Base-by-base conservation (phyloP, 192 early-diverging fungal genomes). In the Pilaira anomala region DNA sequence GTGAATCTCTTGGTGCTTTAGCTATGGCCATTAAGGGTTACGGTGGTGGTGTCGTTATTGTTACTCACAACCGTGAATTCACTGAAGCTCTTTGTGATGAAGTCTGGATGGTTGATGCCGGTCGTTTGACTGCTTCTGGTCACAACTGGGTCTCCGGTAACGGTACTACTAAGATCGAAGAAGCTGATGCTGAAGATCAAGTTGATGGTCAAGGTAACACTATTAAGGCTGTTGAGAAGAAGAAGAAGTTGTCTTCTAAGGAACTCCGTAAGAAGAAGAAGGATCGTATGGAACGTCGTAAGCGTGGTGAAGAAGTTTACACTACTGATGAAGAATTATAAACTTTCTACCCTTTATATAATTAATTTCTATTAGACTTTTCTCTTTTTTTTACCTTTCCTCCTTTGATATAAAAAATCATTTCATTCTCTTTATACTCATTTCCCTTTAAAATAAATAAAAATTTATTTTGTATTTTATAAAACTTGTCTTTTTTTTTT, bases 1-100 rank as follows among this genome's bases (percentile, higher is more conserved):
- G 81, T 45, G 83, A 85, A 55, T 80, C 83, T 49, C 76, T 85
- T 50, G 83, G 82, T 56, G 83, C 80, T 39, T 77, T 92, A 62
- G 88, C 90, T 48, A 75, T 70, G 65, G 89, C 89, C 72, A 91
- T 91, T 76, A 76, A 77, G 61, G 81, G 86, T 25, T 91, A 81
- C 64, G 87, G 85, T 62, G 90, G 90, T 67, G 90, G 86, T 85
- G 88, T 92, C 63, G 81, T 92, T 61, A 87, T 92, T 67, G 88
- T 92, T 76, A 87, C 90, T 66, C 90, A 92, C 87, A 88, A 90
- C 85, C 80, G 79, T 69, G 88, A 92, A 73, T 92, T 92, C 79
- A 84, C 86, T 65, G 83, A 80, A 52, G 81, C 84, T 59, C 82
- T 89, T 66, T 86, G 81, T 69, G 74, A 75, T 18, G 90, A 92